Conservation (phyloP, 1,284 basidiomycete species). For the Melampsora abietis-canadensis region DNA sequence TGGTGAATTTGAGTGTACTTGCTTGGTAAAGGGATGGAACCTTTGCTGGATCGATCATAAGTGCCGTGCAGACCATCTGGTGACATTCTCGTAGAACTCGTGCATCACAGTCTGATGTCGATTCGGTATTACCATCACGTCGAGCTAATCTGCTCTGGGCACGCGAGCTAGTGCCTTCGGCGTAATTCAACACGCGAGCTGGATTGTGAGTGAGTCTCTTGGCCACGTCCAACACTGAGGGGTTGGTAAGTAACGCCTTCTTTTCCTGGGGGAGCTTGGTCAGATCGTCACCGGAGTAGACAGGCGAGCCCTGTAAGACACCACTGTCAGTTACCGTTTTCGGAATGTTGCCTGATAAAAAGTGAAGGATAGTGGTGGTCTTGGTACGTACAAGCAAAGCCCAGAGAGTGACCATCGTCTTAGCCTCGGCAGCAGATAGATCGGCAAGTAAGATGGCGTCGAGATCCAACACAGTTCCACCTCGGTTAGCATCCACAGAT, state of each 20-base stretch:
- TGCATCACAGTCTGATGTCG: neutral
- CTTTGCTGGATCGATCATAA: neutral
- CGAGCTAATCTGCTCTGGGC: neutral
- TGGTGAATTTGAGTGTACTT: neutral
- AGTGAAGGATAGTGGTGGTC: neutral
- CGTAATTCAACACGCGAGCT: neutral
- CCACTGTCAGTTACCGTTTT: too few relatives aligned
- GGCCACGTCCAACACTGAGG: neutral
- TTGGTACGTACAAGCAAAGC: neutral
- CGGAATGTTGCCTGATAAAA: neutral
- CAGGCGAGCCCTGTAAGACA: neutral
- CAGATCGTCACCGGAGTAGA: constrained; percentile 4
- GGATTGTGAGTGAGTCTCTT: neutral
- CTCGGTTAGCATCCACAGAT: neutral
- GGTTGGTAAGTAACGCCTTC: neutral
- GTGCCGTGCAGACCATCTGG: neutral
- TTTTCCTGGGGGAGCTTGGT: neutral
- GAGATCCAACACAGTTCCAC: constrained; percentile 1
- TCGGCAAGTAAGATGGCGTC: constrained; percentile 2
- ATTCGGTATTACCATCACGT: neutral
- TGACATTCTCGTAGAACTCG: neutral
- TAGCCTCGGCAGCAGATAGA: neutral
- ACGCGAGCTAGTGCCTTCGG: neutral
- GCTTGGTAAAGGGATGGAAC: neutral
- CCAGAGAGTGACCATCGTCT: neutral